Base-by-base conservation (phyloP, 768 basidiomycete species). In the Cystobasidium tubakii region DNA sequence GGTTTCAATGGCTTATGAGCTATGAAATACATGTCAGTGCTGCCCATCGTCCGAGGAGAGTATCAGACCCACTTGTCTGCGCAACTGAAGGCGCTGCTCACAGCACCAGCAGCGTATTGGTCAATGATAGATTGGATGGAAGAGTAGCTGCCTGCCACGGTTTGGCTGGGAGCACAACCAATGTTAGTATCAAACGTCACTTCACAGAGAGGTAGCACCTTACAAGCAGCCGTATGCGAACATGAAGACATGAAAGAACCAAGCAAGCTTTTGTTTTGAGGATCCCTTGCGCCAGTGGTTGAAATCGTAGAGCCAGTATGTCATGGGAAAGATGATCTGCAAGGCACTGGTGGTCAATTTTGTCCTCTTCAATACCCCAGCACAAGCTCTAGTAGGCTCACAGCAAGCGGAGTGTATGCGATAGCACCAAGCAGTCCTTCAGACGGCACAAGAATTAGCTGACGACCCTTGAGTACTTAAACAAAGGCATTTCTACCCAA, bases 291-390 rank as follows among this genome's bases (percentile, higher is more conserved):
- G 57, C 29, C 33, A 60, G 13, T 27, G 9, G 25, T 27, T 34
- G 57, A 60, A 60, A 21, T 60, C 57, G 13, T 34, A 60, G 15
- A 60, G 57, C 57, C 57, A 60, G 57, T 29, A 34, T 6, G 57
- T 6, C 57, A 60, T 60, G 13, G 57, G 57, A 12, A 60, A 29
- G 57, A 60, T 29, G 57, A 60, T 29, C 57, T 60, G 57, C 27
- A 60, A 31, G 57, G 23, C 9, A 29, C 7, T 6, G 23, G 12
- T 23, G 57, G 12, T 34, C 25, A 60, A 23, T 31, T 12, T 15
- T 60, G 57, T 29, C 3, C 27, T 60, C 13, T 12, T 17, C 29
- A 21, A 23, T n/a, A n/a, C n/a, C n/a, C 12, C 13, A 60, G 4
- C 27, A 54, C n/a, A n/a, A n/a, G n/a, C 27, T 27, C 21, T 21